phyloP scores from a whole-genome alignment of 1,139 yeast genomes.

The Torulaspora globosa region DNA sequence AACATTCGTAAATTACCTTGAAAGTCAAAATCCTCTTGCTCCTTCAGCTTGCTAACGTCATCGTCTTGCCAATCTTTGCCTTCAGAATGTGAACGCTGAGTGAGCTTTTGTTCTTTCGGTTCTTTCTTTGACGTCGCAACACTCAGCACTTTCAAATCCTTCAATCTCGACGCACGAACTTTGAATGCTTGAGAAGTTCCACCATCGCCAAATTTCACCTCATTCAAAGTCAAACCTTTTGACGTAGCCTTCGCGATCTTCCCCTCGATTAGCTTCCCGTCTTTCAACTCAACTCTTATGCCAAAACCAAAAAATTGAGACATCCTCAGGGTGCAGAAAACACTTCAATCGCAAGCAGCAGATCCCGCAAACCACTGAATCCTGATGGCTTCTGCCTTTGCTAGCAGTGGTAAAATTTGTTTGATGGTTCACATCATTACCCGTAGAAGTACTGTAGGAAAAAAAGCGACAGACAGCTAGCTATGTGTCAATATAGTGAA shows the following conservation, averaged over 20 bases:
- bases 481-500: not conserved
- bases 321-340: conserved; percentile 15
- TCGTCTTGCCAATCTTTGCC: conserved; percentile 48
- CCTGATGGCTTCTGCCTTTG: not conserved
- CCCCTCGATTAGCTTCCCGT: conserved; percentile 36
- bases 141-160: conserved; percentile 38
- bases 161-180: conserved; percentile 35
- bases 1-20: conserved; percentile 77
- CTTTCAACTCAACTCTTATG: conserved; percentile 36
- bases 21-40: conserved; percentile 76
- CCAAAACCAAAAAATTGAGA: conserved; percentile 35
- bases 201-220: conserved; percentile 35
- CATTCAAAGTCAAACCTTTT: conserved; percentile 34
- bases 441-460: not conserved
- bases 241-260: conserved; percentile 34
- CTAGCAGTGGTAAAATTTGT: conserved; percentile 1
- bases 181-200: conserved; percentile 37
- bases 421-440: not conserved
- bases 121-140: conserved; percentile 28
- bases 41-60: conserved; percentile 48
- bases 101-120: conserved; percentile 15
- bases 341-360: not conserved
- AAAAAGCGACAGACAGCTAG: not conserved
- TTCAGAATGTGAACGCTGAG: conserved; percentile 10
- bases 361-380: not conserved